These are phyloP conservation scores for Thelonectria blattea DNA, from an alignment of 2,329 filamentous ascomycete species.

Conservation along the genomic window DNA sequence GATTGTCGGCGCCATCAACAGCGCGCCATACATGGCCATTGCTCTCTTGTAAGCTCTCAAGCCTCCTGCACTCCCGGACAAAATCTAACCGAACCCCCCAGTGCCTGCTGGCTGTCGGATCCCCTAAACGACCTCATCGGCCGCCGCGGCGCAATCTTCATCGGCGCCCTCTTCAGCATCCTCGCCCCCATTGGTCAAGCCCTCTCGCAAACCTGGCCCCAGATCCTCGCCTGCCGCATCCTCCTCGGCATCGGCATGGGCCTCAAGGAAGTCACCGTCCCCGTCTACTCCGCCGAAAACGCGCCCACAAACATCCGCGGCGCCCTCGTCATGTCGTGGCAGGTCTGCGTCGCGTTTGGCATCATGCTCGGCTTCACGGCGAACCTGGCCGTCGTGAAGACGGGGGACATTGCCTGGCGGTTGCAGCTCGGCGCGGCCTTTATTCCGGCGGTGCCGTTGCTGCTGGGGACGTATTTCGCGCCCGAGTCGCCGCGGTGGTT, in stretches of 20 bases:
- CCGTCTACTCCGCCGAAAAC: slow-evolving; percentile 61
- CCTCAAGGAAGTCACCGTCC: slow-evolving; percentile 54
- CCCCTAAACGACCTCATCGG: slow-evolving; percentile 64
- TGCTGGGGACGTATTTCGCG: slow-evolving; percentile 63
- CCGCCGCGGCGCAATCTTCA: slow-evolving; percentile 69
- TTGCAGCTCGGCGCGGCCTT: slow-evolving; percentile 69
- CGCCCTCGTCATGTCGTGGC: slow-evolving; percentile 61
- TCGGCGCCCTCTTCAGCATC: slow-evolving; percentile 67
- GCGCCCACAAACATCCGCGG: slow-evolving; percentile 59
- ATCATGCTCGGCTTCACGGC: slow-evolving; percentile 72
- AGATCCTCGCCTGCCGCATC: slow-evolving; percentile 58
- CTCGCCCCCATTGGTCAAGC: slow-evolving; percentile 66
- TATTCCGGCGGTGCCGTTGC: slow-evolving; percentile 66
- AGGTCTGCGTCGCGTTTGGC: slow-evolving; percentile 60
- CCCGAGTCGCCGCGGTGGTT: slow-evolving; percentile 71
- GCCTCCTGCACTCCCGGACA: background rate
- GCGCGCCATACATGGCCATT: slow-evolving; percentile 51
- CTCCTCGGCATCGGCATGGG: slow-evolving; percentile 68
- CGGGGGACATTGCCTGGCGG: slow-evolving; percentile 66
- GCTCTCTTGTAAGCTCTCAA: slow-evolving; percentile 47
- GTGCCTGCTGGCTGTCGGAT: slow-evolving; percentile 66
- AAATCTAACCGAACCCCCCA: slow-evolving; percentile 30
- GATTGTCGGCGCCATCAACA: slow-evolving; percentile 67
- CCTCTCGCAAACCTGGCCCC: slow-evolving; percentile 62
- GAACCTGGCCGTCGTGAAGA: slow-evolving; percentile 68